phyloP scores from a whole-genome alignment of 441 rosid genomes.

The Biscutella auriculata region DNA sequence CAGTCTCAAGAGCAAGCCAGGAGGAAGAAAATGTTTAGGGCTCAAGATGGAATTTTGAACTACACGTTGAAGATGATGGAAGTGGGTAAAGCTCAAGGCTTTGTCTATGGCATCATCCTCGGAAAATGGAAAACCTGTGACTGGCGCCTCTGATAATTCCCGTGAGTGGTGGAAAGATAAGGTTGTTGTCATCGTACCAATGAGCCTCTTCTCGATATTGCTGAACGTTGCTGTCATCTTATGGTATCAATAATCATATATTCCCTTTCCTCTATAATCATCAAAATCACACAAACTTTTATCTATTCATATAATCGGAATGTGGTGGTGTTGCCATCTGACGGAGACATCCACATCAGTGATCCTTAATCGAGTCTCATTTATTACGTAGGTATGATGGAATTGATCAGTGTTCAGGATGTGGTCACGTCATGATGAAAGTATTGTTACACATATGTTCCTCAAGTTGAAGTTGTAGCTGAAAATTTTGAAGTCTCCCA shows the following conservation, averaged over 20 bases:
- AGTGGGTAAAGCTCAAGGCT: slow-evolving; percentile 91
- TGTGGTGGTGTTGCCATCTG: too few species aligned
- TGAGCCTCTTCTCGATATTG: too few species aligned
- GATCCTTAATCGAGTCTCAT: too few species aligned
- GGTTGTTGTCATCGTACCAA: too few species aligned
- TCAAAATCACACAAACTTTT: too few species aligned
- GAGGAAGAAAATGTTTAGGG: slow-evolving; percentile 97
- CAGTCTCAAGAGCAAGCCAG: slow-evolving; percentile 94
- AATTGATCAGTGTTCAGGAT: too few species aligned
- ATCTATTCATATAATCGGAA: too few species aligned
- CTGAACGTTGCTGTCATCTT: too few species aligned
- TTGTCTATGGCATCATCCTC: slow-evolving; percentile 93
- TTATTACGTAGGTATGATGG: too few species aligned
- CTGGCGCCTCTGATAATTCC: slow-evolving; percentile 92
- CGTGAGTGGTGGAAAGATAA: slow-evolving; percentile 99
- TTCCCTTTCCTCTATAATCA: too few species aligned
- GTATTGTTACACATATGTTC: slow-evolving; percentile 23
- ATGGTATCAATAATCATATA: too few species aligned
- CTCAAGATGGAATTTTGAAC: slow-evolving; percentile 93
- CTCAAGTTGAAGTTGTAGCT: slow-evolving; percentile 23
- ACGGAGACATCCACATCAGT: too few species aligned
- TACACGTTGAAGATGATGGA: slow-evolving; percentile 99
- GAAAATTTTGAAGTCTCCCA: slow-evolving; percentile 33
- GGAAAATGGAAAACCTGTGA: slow-evolving; percentile 89
- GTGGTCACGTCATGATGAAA: slow-evolving; percentile 58